phyloP scores from a whole-genome alignment of 495 filamentous ascomycete species.

The Cetradonia linearis region DNA sequence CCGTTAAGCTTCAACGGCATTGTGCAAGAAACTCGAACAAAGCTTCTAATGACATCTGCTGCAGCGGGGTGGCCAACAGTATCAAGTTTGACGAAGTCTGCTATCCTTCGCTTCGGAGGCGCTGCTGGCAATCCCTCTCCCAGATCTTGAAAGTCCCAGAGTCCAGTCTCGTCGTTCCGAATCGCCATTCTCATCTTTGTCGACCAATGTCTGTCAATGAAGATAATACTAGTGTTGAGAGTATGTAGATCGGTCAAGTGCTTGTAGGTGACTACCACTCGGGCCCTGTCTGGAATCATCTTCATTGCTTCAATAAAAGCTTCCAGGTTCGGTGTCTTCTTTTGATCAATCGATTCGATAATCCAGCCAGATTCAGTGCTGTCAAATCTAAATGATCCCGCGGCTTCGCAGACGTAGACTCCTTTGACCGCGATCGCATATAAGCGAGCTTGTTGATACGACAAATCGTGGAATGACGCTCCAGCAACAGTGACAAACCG shows the following conservation, averaged over 20 bases:
- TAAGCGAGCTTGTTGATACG: constrained; percentile 88
- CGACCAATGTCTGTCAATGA: constrained; percentile 91
- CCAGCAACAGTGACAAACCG: constrained; percentile 90
- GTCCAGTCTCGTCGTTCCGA: constrained; percentile 77
- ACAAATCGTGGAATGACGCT: constrained; percentile 87
- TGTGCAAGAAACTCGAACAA: constrained; percentile 81
- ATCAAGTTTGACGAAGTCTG: constrained; percentile 82
- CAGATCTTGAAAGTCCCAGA: constrained; percentile 91
- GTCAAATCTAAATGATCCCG: constrained; percentile 90
- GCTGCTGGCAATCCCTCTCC: constrained; percentile 66
- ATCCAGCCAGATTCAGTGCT: constrained; percentile 86
- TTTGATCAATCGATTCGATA: constrained; percentile 83
- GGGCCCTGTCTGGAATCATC: constrained; percentile 74
- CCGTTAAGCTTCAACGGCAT: constrained; percentile 96
- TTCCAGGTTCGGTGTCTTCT: constrained; percentile 74
- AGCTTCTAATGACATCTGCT: constrained; percentile 84
- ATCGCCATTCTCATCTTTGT: constrained; percentile 87
- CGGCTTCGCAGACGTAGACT: constrained; percentile 90
- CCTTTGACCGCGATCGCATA: constrained; percentile 87
- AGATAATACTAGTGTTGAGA: constrained; percentile 80
- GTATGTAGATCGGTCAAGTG: constrained; percentile 93
- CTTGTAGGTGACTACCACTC: constrained; percentile 89
- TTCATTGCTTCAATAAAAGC: constrained; percentile 89
- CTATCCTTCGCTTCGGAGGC: constrained; percentile 60
- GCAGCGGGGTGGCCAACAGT: constrained; percentile 82